A percentile compares a stretch with the other conserved stretches of the same genome.
Conservation (phyloP, 1,139 yeast species). For the Sugiyamaella grinbergsii region DNA sequence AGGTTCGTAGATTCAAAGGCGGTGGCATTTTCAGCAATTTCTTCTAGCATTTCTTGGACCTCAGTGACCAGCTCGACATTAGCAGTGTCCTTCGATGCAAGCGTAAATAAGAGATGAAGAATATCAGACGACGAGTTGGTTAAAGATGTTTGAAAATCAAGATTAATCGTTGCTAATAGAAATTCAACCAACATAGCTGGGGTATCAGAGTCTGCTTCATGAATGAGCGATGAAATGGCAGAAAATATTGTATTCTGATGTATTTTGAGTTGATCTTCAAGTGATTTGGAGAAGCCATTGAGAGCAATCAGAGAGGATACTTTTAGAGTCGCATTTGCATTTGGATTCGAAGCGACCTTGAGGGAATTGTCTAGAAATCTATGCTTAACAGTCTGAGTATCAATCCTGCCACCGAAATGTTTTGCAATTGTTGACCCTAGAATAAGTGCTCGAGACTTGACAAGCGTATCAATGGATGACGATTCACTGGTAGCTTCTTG, state of each 20-base stretch:
- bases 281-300: conserved; percentile 25
- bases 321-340: conserved; percentile 27
- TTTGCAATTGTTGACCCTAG: conserved; percentile 23
- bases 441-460: conserved; percentile 34
- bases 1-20: conserved; percentile 40
- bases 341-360: conserved; percentile 21
- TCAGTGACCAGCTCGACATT: conserved; percentile 64
- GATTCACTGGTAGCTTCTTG: conserved; percentile 1
- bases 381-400: conserved; percentile 20
- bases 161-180: conserved; percentile 55
- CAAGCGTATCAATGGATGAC: conserved; percentile 16
- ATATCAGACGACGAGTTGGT: conserved; percentile 47
- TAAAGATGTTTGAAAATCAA: conserved; percentile 46
- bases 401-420: conserved; percentile 22
- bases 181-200: conserved; percentile 76
- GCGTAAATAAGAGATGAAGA: conserved; percentile 59
- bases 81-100: conserved; percentile 74
- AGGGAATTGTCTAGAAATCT: conserved; percentile 28
- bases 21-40: conserved; percentile 54
- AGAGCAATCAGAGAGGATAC: conserved; percentile 31
- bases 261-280: conserved; percentile 24
- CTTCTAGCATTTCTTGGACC: conserved; percentile 64
- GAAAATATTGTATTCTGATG: conserved; percentile 39
- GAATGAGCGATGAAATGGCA: conserved; percentile 51
- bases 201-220: conserved; percentile 78